Conservation (phyloP, 345 rosid genomes). For the Theobroma cacao region DNA sequence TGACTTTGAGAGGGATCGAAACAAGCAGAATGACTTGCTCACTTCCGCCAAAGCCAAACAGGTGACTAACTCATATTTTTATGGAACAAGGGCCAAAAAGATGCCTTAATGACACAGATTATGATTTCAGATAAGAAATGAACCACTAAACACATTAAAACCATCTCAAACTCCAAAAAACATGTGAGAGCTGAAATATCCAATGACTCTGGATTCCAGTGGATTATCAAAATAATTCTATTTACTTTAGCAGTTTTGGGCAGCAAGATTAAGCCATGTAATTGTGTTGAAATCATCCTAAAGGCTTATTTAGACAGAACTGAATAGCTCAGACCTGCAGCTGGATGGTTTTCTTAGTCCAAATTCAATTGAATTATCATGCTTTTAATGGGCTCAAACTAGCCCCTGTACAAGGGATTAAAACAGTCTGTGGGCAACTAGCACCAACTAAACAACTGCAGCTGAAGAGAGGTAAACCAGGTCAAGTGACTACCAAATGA, state of each 20-base stretch:
- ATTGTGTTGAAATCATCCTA: neutral
- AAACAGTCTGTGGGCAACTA: neutral
- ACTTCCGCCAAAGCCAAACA: neutral
- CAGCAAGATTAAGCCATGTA: neutral
- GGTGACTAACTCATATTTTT: neutral
- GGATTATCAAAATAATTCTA: neutral
- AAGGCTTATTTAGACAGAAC: neutral
- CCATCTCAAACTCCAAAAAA: neutral
- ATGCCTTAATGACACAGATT: neutral
- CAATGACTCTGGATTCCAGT: neutral
- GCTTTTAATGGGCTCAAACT: neutral
- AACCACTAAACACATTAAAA: neutral
- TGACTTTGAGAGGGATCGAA: neutral
- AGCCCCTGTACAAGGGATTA: neutral
- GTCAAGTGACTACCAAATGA: neutral
- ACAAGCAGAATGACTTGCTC: neutral
- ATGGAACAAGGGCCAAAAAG: neutral
- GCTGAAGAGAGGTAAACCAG: conserved; percentile 1
- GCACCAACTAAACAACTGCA: neutral
- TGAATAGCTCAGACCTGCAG: neutral
- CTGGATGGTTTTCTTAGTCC: neutral
- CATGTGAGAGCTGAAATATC: neutral
- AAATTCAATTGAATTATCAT: neutral
- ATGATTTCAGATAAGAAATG: neutral
- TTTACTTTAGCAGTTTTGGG: neutral